These are phyloP conservation scores for Scenedesmus sp. DNA, from an alignment of 163 green algal species.

Conservation along the genomic window DNA sequence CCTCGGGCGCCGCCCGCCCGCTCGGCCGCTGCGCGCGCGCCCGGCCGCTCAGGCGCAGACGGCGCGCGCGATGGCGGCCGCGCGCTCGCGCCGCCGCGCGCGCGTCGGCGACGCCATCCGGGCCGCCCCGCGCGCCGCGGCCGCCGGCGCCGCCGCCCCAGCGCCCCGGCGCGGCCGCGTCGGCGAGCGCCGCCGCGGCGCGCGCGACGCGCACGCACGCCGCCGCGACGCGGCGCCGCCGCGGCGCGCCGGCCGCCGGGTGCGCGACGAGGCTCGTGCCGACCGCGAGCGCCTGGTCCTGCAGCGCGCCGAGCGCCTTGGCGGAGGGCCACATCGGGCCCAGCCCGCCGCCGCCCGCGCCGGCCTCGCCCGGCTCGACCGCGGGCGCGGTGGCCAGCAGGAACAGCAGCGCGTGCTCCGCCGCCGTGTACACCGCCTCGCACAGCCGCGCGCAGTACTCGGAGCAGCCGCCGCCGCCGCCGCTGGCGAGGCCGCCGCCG, in stretches of 20 bases:
- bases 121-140: not conserved
- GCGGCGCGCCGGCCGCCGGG: not conserved
- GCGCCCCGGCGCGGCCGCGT: not conserved
- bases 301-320: slow-evolving; percentile 48
- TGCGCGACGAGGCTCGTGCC: slow-evolving; percentile 31
- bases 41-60: no score
- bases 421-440: slow-evolving; percentile 55
- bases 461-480: slow-evolving; percentile 23
- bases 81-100: not conserved
- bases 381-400: slow-evolving; percentile 51
- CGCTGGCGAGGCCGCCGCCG: not conserved
- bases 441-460: slow-evolving; percentile 56
- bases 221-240: not conserved
- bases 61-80: not conserved
- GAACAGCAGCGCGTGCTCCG: slow-evolving; percentile 52
- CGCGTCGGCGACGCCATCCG: no score
- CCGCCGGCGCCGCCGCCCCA: not conserved
- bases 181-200: slow-evolving; percentile 9
- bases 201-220: not conserved
- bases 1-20: no score
- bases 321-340: slow-evolving; percentile 50
- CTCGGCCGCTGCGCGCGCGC: no score
- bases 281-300: slow-evolving; percentile 34
- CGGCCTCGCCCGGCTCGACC: slow-evolving; percentile 46
- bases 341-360: slow-evolving; percentile 27